Evolutionary conservation across 1,139 yeast genomes (phyloP).

Genomic region (Yamadazyma atlantica): DNA sequence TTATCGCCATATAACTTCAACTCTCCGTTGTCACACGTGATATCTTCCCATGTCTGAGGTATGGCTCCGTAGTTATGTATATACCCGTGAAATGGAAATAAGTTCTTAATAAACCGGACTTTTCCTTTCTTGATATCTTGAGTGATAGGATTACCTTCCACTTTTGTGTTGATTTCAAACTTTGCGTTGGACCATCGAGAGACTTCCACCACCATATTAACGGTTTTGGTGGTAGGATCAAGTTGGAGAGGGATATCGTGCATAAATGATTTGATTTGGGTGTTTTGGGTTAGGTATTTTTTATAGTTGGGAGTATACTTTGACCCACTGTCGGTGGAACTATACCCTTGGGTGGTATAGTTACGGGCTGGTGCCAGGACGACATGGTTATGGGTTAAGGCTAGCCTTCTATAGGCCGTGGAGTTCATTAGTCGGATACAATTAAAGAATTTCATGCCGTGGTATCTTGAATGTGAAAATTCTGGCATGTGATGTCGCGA

Average conservation of each 20-base stretch:
- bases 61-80: constrained; percentile 97
- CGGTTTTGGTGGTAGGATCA: constrained; percentile 61
- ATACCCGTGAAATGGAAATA: constrained; percentile 93
- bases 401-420: neutral
- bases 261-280: constrained; percentile 61
- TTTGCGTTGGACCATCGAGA: constrained; percentile 93
- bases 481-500: too few relatives aligned
- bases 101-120: constrained; percentile 79
- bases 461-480: neutral
- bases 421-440: too few relatives aligned
- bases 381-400: neutral
- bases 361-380: too few relatives aligned
- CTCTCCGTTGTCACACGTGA: constrained; percentile 62
- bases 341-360: neutral
- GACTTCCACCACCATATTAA: constrained; percentile 85
- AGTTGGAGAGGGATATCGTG: constrained; percentile 76
- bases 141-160: constrained; percentile 72
- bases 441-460: too few relatives aligned
- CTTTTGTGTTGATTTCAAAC: constrained; percentile 73
- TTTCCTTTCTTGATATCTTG: constrained; percentile 87
- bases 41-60: constrained; percentile 97
- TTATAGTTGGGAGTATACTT: constrained; percentile 35
- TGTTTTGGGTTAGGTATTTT: constrained; percentile 26
- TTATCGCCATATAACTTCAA: constrained; percentile 86
- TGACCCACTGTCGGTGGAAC: constrained; percentile 28